Evolutionary conservation across 75 land plant species (phyloP), one percentile per base, ranked within the genome.

Genomic region (Sequoiadendron giganteum): DNA sequence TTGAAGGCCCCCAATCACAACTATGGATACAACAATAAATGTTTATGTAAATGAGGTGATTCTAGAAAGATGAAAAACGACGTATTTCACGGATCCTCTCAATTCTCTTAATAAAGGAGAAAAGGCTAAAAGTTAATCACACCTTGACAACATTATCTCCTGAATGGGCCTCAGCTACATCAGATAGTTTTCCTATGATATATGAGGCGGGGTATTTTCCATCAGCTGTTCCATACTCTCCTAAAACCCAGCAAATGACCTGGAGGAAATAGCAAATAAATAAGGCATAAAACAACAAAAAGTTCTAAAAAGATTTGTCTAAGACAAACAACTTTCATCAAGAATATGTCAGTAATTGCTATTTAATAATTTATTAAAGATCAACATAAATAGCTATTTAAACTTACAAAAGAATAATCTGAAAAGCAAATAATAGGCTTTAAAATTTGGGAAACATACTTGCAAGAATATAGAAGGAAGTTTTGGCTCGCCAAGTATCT

Each of bases 181-280:
- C 99, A 95, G 95, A 98, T 54, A 98, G 91, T 88, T 94, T 98
- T 52, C 99, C 99, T 76, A 94, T 93, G 40, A 98, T 95, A 86
- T 95, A 96, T 10, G 93, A 87, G 83, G 97, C 97, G 88, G 99
- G 95, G 88, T 92, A 96, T 87, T 94, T 97, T 40, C 99, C 97
- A 92, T 98, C 99, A 28, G 99, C 96, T 45, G 97, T 98, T 75
- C 99, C 99, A 94, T 98, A 98, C 88, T 98, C 99, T 76, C 99
- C 99, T 42, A 98, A 77, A n/a, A 98, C 99, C 99, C 99, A 98
- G 84, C 99, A 96, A 5, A 98, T 95, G 80, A 98, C 99, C 99
- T 98, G 86, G 21, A 87, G 43, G 36, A 47, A 36, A 11, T 47
- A 89, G 39, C 5, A 87, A n/a, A 61, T 80, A 47, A 88, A 61